Evolutionary conservation across 371 early-diverging fungal species (phyloP).

Genomic region (Sporodiniella umbellata): DNA sequence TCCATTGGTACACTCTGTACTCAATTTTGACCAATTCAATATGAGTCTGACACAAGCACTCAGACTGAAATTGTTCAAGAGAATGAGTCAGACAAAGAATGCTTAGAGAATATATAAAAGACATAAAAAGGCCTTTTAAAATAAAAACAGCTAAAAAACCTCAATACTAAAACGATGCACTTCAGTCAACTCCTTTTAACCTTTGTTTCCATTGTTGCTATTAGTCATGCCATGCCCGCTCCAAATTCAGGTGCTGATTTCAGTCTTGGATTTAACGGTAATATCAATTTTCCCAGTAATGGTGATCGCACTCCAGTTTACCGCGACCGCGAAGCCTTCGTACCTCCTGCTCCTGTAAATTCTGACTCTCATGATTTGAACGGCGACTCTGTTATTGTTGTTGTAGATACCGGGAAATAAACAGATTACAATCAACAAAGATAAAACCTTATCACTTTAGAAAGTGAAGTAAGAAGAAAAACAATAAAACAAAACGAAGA

Average conservation of each 20-base stretch:
- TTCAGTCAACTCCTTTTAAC: background rate
- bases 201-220: background rate
- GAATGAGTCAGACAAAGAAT: too few relatives aligned
- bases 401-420: background rate
- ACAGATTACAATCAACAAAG: background rate
- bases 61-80: too few relatives aligned
- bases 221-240: background rate
- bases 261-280: background rate
- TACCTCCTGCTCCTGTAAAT: background rate
- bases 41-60: too few relatives aligned
- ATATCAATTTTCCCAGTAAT: background rate
- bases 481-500: too few relatives aligned
- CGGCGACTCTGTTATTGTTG: background rate
- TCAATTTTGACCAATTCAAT: too few relatives aligned
- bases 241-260: background rate
- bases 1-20: too few relatives aligned
- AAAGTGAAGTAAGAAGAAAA: background rate
- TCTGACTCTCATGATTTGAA: background rate
- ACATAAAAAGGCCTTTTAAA: too few relatives aligned
- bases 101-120: too few relatives aligned
- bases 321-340: background rate
- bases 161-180: background rate
- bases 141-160: too few relatives aligned
- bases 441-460: background rate
- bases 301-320: background rate